Conservation (phyloP, 768 basidiomycete species). For the Rhodotorula babjevae region DNA sequence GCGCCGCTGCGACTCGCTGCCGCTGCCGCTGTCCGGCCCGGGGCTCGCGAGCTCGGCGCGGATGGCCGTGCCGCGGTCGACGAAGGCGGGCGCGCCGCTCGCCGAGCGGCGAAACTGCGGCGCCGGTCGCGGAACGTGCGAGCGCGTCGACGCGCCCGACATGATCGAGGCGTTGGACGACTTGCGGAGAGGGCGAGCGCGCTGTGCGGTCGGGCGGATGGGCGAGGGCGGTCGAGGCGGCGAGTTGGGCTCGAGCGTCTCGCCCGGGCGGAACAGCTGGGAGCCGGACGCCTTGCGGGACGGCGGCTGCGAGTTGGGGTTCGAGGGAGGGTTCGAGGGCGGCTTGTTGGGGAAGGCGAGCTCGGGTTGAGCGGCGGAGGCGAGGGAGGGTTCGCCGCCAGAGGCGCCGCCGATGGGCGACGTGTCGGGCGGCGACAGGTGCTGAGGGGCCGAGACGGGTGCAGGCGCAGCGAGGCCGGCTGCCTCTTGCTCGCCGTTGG, state of each 20-base stretch:
- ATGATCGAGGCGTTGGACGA: constrained; percentile 33
- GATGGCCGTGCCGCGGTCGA: constrained; percentile 3
- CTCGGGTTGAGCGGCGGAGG: constrained; percentile 4
- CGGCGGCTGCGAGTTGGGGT: background rate
- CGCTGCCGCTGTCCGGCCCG: background rate
- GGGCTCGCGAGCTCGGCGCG: constrained; percentile 18
- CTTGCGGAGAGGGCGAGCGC: constrained; percentile 15
- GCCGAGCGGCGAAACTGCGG: constrained; percentile 29
- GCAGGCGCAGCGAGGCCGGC: background rate
- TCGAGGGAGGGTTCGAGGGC: background rate
- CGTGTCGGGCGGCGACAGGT: background rate
- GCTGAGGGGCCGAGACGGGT: background rate
- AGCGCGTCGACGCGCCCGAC: constrained; percentile 25
- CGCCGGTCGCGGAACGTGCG: background rate
- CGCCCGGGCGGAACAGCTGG: background rate
- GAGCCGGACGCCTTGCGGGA: background rate
- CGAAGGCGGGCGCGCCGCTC: background rate
- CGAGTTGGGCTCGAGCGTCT: background rate
- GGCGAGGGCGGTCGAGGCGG: background rate
- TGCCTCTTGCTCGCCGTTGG: background rate
- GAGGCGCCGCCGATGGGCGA: background rate
- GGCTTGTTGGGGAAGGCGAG: constrained; percentile 5
- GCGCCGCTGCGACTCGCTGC: background rate
- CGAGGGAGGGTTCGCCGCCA: background rate
- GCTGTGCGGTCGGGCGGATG: background rate